These are phyloP conservation scores for Elsinoe australis DNA, from an alignment of 2,329 filamentous ascomycete species.

Conservation along the genomic window DNA sequence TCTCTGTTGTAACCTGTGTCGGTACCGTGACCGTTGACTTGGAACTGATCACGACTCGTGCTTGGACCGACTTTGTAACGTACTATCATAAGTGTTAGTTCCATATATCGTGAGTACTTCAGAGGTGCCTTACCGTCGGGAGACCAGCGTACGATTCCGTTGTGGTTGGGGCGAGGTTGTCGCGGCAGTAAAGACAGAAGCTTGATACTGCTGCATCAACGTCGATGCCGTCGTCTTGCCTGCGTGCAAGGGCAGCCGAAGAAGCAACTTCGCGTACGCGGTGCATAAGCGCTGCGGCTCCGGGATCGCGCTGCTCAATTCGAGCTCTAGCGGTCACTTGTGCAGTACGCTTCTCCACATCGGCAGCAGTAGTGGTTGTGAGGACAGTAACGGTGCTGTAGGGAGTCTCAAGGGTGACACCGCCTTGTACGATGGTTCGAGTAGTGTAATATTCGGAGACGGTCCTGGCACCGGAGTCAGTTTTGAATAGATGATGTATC, in stretches of 20 bases:
- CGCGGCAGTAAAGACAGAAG: slow-evolving; percentile 29
- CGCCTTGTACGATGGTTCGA: slow-evolving; percentile 20
- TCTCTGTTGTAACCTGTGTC: slow-evolving; percentile 3
- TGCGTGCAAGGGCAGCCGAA: neutral
- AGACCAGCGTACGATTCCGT: slow-evolving; percentile 26
- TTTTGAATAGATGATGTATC: slow-evolving; percentile 6
- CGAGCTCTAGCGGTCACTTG: neutral
- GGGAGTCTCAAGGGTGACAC: slow-evolving; percentile 22
- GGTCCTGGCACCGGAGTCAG: too few species aligned
- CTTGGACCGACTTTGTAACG: slow-evolving; percentile 18
- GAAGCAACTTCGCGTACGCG: slow-evolving; percentile 22
- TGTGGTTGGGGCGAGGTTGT: slow-evolving; percentile 22
- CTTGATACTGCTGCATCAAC: slow-evolving; percentile 24
- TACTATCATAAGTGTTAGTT: slow-evolving; percentile 17
- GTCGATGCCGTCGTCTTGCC: neutral
- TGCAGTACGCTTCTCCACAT: slow-evolving; percentile 18
- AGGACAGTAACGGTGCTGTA: slow-evolving; percentile 25
- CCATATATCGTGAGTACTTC: neutral
- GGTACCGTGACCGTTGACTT: slow-evolving; percentile 13
- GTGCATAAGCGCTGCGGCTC: slow-evolving; percentile 20
- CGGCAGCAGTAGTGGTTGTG: slow-evolving; percentile 1
- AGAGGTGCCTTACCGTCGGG: slow-evolving; percentile 22
- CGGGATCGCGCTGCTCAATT: slow-evolving; percentile 20
- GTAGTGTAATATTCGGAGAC: slow-evolving; percentile 22
- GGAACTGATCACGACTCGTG: slow-evolving; percentile 21